Base-by-base conservation (phyloP, 73 alveolate species). In the Uronychia setigera region DNA sequence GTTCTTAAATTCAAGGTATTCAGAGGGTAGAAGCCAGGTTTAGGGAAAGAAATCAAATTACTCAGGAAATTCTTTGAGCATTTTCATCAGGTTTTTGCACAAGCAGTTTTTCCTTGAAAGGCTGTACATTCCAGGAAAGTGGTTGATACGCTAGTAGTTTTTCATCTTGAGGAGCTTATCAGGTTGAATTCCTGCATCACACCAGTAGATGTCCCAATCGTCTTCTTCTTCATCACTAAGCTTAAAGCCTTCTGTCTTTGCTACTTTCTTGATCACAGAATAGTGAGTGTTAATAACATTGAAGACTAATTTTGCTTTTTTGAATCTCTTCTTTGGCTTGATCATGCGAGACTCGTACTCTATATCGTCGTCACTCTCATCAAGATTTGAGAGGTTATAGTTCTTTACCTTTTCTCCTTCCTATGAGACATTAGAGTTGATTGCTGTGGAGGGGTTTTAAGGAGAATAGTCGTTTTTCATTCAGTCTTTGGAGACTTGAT, bases 11-110 rank as follows among this genome's bases (percentile, higher is more conserved):
- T 93, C 98, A 26, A 80, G 79, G 32, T 87, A 84, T 79, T 95
- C 99, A 33, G 95, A 81, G 31, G 99, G 99, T 31, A 96, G 86
- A 19, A 96, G 82, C 98, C 98, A 96, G 29, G 99, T 96, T 81
- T 88, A 76, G 1, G 99, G 99, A 83, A 94, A 94, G 85, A 94
- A 96, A 85, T 89, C 84, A 84, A 80, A 96, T 59, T 95, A 96
- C 29, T 89, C 83, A 27, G 96, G 98, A 75, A 87, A 93, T 32
- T 81, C 82, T 59, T 92, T 85, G 29, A 92, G 78, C 98, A 96
- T 92, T 75, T 87, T 92, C 89, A 82, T 88, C 33, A 95, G 76
- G 82, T 95, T 93, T 59, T 88, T 88, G 32, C 96, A 98, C 11
- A 95, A 78, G 74, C 85, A 90, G 60, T 95, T 95, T 60, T 93